These are phyloP conservation scores for Xylaria sp. DNA, from an alignment of 2,329 filamentous ascomycete genomes.

Conservation along the genomic window DNA sequence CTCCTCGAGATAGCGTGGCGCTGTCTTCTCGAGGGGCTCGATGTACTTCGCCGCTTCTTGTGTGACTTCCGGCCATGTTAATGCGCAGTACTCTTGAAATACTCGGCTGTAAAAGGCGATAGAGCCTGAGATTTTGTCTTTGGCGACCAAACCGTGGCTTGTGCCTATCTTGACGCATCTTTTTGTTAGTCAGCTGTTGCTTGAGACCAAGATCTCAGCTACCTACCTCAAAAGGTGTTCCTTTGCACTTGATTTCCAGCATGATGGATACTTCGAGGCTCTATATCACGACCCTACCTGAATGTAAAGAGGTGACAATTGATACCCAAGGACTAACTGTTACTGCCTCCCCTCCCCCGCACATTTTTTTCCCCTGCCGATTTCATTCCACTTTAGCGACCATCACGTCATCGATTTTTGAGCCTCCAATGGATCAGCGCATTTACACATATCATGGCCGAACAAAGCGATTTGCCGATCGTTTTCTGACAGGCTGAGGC, in stretches of 20 bases:
- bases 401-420: no score
- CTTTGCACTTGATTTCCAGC: slow-evolving; percentile 19
- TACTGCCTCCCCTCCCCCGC: no score
- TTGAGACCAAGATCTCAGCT: background rate
- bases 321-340: no score
- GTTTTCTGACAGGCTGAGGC: no score
- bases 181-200: slow-evolving; percentile 4
- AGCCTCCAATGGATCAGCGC: no score
- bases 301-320: background rate
- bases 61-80: slow-evolving; percentile 32
- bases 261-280: background rate
- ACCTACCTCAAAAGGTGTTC: slow-evolving; percentile 10
- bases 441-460: no score
- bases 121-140: slow-evolving; percentile 30
- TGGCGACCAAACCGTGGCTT: slow-evolving; percentile 32
- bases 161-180: slow-evolving; percentile 31
- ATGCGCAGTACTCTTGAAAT: slow-evolving; percentile 31
- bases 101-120: slow-evolving; percentile 34
- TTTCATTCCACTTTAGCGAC: no score
- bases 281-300: no score
- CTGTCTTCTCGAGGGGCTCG: slow-evolving; percentile 35
- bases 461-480: no score
- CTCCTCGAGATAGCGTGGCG: slow-evolving; percentile 38
- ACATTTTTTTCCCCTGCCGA: no score
- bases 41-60: slow-evolving; percentile 42